Base-by-base conservation (phyloP, 2,329 filamentous ascomycete species). In the Botrytis fragariae region DNA sequence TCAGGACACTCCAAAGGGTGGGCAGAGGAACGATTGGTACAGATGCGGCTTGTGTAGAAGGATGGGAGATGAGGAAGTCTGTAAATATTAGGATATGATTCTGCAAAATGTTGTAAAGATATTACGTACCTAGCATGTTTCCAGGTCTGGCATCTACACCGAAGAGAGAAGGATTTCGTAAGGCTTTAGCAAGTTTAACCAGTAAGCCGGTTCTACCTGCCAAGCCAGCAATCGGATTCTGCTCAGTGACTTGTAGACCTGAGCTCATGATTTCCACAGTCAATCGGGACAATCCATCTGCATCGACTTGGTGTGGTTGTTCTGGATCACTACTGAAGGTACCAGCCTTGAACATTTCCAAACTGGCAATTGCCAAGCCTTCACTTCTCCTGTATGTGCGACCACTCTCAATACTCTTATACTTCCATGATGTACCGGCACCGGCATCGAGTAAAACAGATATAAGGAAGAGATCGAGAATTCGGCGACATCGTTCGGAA, bases 311-410 rank as follows among this genome's bases (percentile, higher is more conserved):
- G 80, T 90, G 93, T 69, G 94, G 94, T 83, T 97, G 94, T 73
- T 84, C 87, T 4, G 89, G 86, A 80, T 95, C 89, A 82, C 94
- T 93, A 76, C 94, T 97, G 84, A 98, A 98, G 48, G 93, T 81
- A 48, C 96, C 96, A 22, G 89, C 86, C 84, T 97, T 97, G 87
- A 97, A 98, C 95, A 98, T 97, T 78, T 98, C 95, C 79, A 91
- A 80, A 76, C 87, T 90, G 10, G 89, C 89, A 77, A 91, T 90
- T 14, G 95, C 95, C 72, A 98, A 87, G 14, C 95, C 95, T 82
- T 98, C 96, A 75, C 94, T 97, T 69, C 96, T 90, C 70, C 90
- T 87, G 83, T 95, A 98, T 59, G 92, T 83, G 75, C 91, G 92
- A 73, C 93, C 94, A 76, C 94, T 97, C 80, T 97, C 94, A 76